These are phyloP conservation scores for Magnusiomyces paraingens DNA, from an alignment of 1,139 yeast genomes.

Conservation along the genomic window DNA sequence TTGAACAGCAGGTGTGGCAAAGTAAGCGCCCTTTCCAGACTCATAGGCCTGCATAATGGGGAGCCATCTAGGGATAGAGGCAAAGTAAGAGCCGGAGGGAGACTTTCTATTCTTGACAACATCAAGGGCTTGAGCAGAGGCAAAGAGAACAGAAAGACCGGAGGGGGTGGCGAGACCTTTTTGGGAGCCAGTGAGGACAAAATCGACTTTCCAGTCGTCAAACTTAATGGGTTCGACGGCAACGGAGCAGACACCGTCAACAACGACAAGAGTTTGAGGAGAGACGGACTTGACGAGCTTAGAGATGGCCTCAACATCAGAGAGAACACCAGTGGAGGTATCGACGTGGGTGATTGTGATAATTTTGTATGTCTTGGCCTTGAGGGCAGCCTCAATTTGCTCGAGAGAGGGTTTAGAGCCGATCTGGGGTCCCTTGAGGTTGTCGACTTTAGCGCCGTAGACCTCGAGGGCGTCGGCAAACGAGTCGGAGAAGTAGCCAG, in stretches of 20 bases:
- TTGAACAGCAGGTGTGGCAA: slow-evolving; percentile 93
- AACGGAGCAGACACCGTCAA: slow-evolving; percentile 92
- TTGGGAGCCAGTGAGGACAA: slow-evolving; percentile 85
- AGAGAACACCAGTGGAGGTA: slow-evolving; percentile 87
- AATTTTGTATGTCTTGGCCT: slow-evolving; percentile 49
- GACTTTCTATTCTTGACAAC: slow-evolving; percentile 46
- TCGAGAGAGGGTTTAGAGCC: slow-evolving; percentile 66
- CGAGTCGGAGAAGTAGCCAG: slow-evolving; percentile 89
- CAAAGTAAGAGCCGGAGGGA: slow-evolving; percentile 59
- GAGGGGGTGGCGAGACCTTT: slow-evolving; percentile 95
- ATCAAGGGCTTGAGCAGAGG: slow-evolving; percentile 70
- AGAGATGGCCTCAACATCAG: slow-evolving; percentile 62
- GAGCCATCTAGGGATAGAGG: slow-evolving; percentile 77
- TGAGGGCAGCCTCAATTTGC: slow-evolving; percentile 51
- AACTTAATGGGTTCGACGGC: slow-evolving; percentile 84
- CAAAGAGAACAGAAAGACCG: slow-evolving; percentile 74
- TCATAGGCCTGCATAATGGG: slow-evolving; percentile 89
- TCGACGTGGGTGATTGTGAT: slow-evolving; percentile 92
- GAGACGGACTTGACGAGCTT: slow-evolving; percentile 53
- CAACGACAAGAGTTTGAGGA: slow-evolving; percentile 77
- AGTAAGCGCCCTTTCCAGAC: slow-evolving; percentile 73
- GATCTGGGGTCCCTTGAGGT: slow-evolving; percentile 51
- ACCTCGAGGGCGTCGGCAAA: slow-evolving; percentile 73
- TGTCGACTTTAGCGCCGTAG: slow-evolving; percentile 68
- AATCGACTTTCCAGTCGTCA: slow-evolving; percentile 87